A percentile compares a stretch with the other conserved stretches of the same genome.
Evolutionary conservation across 176 grass and related monocot species (phyloP).

Genomic region (Puccinellia tenuiflora): DNA sequence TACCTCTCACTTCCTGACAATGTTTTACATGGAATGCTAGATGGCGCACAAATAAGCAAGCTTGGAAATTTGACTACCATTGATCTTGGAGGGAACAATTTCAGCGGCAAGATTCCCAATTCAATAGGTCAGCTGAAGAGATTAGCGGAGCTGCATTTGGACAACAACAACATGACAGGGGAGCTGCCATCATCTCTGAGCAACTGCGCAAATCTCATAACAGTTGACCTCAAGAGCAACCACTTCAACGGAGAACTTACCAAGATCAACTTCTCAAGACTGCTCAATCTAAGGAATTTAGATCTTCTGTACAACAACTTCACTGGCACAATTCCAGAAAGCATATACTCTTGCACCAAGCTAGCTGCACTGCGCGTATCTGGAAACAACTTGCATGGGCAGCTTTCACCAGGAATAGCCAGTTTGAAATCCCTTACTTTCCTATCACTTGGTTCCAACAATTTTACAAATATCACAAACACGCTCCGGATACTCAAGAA

Average conservation of each 20-base stretch:
- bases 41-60: not conserved
- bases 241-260: slow-evolving; percentile 17
- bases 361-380: slow-evolving; percentile 41
- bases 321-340: slow-evolving; percentile 38
- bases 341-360: slow-evolving; percentile 43
- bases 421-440: slow-evolving; percentile 27
- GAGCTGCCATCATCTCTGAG: slow-evolving; percentile 32
- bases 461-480: slow-evolving; percentile 39
- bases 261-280: slow-evolving; percentile 40
- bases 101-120: slow-evolving; percentile 20
- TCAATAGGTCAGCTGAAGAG: slow-evolving; percentile 31
- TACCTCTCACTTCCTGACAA: slow-evolving; percentile 37
- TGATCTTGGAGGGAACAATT: slow-evolving; percentile 25
- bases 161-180: slow-evolving; percentile 29
- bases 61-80: slow-evolving; percentile 37
- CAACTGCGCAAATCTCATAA: slow-evolving; percentile 32
- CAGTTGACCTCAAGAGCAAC: slow-evolving; percentile 40
- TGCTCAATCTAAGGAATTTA: slow-evolving; percentile 27
- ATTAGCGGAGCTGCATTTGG: slow-evolving; percentile 28
- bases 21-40: not conserved
- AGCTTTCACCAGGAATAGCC: slow-evolving; percentile 27
- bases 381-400: slow-evolving; percentile 1
- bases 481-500: slow-evolving; percentile 27
- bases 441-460: slow-evolving; percentile 26
- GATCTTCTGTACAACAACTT: slow-evolving; percentile 38